Conservation (phyloP, 2,329 filamentous ascomycete genomes). For the Fusarium robinianum region DNA sequence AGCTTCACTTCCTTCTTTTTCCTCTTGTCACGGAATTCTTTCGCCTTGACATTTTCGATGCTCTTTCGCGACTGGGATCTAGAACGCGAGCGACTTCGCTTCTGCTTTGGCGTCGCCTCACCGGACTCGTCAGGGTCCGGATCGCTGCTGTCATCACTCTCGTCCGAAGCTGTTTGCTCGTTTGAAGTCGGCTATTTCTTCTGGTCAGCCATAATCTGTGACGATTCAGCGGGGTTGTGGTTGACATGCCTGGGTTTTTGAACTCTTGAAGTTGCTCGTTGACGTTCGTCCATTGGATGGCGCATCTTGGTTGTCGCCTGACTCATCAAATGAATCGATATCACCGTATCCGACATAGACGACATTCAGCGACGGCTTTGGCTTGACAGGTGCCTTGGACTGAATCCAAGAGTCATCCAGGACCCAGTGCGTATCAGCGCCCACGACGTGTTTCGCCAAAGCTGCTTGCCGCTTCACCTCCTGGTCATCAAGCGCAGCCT, state of each 20-base stretch:
- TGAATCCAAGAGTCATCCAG: constrained; percentile 54
- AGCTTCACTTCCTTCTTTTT: constrained; percentile 70
- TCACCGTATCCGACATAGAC: constrained; percentile 62
- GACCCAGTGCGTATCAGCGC: constrained; percentile 77
- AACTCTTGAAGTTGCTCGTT: constrained; percentile 39
- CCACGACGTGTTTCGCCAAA: constrained; percentile 62
- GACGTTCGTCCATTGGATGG: constrained; percentile 44
- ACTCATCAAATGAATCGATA: constrained; percentile 49
- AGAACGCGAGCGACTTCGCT: constrained; percentile 41
- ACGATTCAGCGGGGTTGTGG: neutral
- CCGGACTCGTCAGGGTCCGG: constrained; percentile 35
- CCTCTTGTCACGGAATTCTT: constrained; percentile 61
- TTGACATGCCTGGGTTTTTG: constrained; percentile 37
- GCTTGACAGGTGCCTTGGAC: constrained; percentile 33
- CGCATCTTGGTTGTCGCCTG: constrained; percentile 42
- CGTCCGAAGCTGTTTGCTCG: constrained; percentile 18
- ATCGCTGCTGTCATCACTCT: constrained; percentile 36
- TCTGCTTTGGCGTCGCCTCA: constrained; percentile 32
- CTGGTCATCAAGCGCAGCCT: constrained; percentile 67
- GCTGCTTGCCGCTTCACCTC: constrained; percentile 67
- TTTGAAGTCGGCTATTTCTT: constrained; percentile 24
- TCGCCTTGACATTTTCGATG: constrained; percentile 40
- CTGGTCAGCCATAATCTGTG: neutral
- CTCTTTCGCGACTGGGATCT: constrained; percentile 38
- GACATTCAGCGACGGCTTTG: constrained; percentile 55